phyloP scores from a whole-genome alignment of 441 rosid species.

The Populus trichocarpa region DNA sequence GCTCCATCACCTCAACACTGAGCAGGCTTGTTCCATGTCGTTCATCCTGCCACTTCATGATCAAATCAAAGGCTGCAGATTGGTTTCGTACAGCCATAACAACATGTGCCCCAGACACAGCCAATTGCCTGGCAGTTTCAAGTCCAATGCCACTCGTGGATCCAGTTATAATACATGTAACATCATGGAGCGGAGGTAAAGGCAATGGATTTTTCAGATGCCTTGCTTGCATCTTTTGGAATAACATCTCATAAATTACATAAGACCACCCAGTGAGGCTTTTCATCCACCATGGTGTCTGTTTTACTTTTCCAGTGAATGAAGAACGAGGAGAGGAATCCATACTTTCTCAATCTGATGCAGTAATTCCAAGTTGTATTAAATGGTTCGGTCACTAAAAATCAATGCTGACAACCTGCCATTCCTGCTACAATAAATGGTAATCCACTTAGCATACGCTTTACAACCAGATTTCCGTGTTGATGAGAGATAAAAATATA shows the following conservation, averaged over 20 bases:
- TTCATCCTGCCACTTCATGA: conserved; percentile 63
- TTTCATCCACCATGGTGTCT: conserved; percentile 53
- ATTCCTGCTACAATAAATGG: neutral
- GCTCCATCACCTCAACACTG: conserved; percentile 62
- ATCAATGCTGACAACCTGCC: neutral
- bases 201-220: conserved; percentile 59
- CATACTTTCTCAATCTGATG: neutral
- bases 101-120: conserved; percentile 82
- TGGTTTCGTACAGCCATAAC: conserved; percentile 82
- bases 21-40: conserved; percentile 18
- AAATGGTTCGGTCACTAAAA: neutral
- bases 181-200: conserved; percentile 58
- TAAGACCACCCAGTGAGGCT: conserved; percentile 70
- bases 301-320: neutral
- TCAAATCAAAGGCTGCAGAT: conserved; percentile 59
- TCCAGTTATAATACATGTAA: conserved; percentile 75
- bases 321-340: neutral
- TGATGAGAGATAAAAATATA: neutral
- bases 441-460: neutral
- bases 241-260: conserved; percentile 56
- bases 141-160: conserved; percentile 88
- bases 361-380: neutral
- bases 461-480: neutral
- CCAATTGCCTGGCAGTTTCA: conserved; percentile 82
- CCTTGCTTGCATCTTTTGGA: conserved; percentile 68